Evolutionary conservation across 441 rosid species (phyloP).

Genomic region (Lepidium campestre): DNA sequence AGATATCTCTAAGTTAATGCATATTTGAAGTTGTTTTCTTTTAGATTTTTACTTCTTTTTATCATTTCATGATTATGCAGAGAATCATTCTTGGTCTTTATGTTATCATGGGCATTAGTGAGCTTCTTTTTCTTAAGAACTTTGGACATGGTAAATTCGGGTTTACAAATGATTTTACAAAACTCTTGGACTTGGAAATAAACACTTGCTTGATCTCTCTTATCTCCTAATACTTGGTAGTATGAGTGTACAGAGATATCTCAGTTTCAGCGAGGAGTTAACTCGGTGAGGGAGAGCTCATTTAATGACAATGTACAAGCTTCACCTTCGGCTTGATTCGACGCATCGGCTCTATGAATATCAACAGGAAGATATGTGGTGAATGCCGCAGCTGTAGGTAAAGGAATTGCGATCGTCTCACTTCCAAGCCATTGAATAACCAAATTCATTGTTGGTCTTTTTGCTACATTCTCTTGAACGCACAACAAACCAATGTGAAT

Average conservation of each 20-base stretch:
- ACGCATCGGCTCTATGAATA: neutral
- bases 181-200: too few relatives aligned
- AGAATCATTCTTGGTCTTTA: too few relatives aligned
- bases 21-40: too few relatives aligned
- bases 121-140: too few relatives aligned
- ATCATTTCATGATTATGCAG: too few relatives aligned
- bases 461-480: neutral
- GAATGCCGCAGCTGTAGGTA: constrained; percentile 5
- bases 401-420: neutral
- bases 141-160: too few relatives aligned
- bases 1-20: too few relatives aligned
- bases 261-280: constrained; percentile 6
- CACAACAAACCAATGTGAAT: constrained; percentile 1
- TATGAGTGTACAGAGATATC: neutral
- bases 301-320: neutral
- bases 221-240: too few relatives aligned
- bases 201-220: too few relatives aligned
- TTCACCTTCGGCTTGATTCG: neutral
- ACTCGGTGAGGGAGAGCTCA: neutral
- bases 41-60: too few relatives aligned
- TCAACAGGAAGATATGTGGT: neutral
- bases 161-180: too few relatives aligned
- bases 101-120: too few relatives aligned
- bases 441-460: constrained; percentile 3
- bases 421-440: constrained; percentile 10